A percentile compares a stretch with the other conserved stretches of the same genome.
Conservation (phyloP, 805 yeast genomes). For the Priceomyces medius region DNA sequence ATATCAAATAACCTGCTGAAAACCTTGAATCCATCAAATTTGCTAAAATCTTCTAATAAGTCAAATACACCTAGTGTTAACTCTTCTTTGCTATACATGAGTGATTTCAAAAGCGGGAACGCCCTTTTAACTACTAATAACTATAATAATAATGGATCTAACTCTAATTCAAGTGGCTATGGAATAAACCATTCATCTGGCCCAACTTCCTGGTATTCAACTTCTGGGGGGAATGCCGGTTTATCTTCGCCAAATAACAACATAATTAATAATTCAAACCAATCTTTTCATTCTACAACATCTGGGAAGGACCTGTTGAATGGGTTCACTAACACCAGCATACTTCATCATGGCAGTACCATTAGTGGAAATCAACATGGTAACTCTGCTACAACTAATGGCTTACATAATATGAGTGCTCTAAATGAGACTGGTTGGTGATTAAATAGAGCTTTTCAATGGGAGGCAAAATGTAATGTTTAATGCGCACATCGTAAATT, state of each 20-base stretch:
- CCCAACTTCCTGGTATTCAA: neutral
- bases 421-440: conserved; percentile 16
- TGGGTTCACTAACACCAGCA: neutral
- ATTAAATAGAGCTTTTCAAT: neutral
- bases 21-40: conserved; percentile 28
- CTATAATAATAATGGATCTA: neutral
- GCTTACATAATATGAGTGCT: conserved; percentile 10
- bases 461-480: neutral
- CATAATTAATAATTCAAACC: conserved; percentile 8
- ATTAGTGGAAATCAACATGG: neutral
- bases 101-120: conserved; percentile 7
- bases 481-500: neutral
- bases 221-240: conserved; percentile 5
- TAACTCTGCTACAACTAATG: conserved; percentile 3
- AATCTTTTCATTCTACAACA: conserved; percentile 2
- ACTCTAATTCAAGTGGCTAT: neutral
- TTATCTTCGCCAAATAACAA: conserved; percentile 12
- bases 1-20: conserved; percentile 12
- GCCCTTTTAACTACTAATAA: neutral
- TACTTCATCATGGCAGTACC: neutral
- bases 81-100: conserved; percentile 5
- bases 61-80: conserved; percentile 1
- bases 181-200: neutral
- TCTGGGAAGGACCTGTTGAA: conserved; percentile 4
- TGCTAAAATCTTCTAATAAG: conserved; percentile 16